A percentile compares a stretch with the other conserved stretches of the same genome.
These are phyloP conservation scores for Fraxinus anomala DNA, from an alignment of 257 asterid species.

Conservation along the genomic window DNA sequence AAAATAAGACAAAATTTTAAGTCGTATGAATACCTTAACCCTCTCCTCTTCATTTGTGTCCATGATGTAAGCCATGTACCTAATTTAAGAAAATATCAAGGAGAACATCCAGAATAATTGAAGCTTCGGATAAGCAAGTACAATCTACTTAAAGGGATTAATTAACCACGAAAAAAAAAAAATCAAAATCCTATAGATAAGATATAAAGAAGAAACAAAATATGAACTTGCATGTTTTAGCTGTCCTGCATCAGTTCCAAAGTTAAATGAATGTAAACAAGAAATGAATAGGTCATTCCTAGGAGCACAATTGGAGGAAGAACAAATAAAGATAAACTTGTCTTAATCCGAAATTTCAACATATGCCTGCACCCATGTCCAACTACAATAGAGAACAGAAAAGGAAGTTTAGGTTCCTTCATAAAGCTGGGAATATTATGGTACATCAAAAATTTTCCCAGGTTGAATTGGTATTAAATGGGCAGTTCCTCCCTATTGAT, in stretches of 20 bases:
- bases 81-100: constrained; percentile 26
- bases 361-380: constrained; percentile 6
- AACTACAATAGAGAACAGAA: background rate
- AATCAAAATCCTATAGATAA: constrained; percentile 8
- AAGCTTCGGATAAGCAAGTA: constrained; percentile 1
- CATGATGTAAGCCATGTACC: constrained; percentile 99
- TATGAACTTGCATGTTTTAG: background rate
- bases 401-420: constrained; percentile 3
- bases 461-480: background rate
- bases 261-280: background rate
- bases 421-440: constrained; percentile 5
- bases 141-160: constrained; percentile 3
- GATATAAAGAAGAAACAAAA: constrained; percentile 12
- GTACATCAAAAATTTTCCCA: background rate
- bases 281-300: constrained; percentile 2
- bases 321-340: background rate
- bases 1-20: background rate
- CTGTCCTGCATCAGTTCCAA: background rate
- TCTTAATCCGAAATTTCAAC: constrained; percentile 9
- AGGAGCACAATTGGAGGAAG: constrained; percentile 10
- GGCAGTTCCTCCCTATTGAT: background rate
- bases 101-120: constrained; percentile 7
- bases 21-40: constrained; percentile 60
- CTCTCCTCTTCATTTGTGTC: constrained; percentile 99
- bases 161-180: background rate